Evolutionary conservation across 2,329 filamentous ascomycete genomes (phyloP).

Genomic region (Thielaviopsis ethacetica): DNA sequence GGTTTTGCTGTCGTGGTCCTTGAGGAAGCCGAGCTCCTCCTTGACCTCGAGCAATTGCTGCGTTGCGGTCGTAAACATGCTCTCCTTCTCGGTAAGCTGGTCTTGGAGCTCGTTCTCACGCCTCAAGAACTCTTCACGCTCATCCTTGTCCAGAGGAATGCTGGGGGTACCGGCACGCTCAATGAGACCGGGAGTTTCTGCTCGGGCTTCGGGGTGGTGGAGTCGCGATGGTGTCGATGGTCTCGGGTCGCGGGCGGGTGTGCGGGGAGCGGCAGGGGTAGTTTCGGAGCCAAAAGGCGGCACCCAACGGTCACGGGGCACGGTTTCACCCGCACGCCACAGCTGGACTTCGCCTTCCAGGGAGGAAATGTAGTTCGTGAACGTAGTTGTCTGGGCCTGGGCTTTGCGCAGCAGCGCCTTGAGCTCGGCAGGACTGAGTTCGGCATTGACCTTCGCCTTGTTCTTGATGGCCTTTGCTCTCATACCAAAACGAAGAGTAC

Average conservation of each 20-base stretch:
- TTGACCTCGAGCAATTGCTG: constrained; percentile 67
- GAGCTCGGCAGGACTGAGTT: constrained; percentile 88
- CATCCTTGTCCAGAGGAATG: constrained; percentile 82
- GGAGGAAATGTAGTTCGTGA: constrained; percentile 69
- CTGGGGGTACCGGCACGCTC: constrained; percentile 80
- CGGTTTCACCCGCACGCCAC: constrained; percentile 77
- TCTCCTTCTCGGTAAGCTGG: constrained; percentile 85
- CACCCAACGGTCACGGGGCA: constrained; percentile 82
- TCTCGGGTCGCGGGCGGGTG: constrained; percentile 28
- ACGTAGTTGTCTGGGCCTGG: constrained; percentile 74
- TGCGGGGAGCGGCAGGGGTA: constrained; percentile 16
- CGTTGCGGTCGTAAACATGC: constrained; percentile 61
- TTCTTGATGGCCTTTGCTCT: constrained; percentile 98
- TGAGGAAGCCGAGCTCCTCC: constrained; percentile 71
- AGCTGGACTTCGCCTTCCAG: constrained; percentile 71
- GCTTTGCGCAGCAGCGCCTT: constrained; percentile 87
- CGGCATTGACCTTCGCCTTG: constrained; percentile 98
- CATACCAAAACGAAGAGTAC: constrained; percentile 86
- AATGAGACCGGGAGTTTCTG: constrained; percentile 49
- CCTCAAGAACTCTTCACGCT: constrained; percentile 86
- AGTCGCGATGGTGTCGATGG: constrained; percentile 27
- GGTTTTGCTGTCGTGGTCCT: constrained; percentile 68
- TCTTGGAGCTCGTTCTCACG: constrained; percentile 96
- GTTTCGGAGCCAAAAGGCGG: constrained; percentile 27
- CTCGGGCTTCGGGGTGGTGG: constrained; percentile 38